These are phyloP conservation scores for Vigna nakashimae DNA, from an alignment of 306 rosid genomes.

Conservation along the genomic window DNA sequence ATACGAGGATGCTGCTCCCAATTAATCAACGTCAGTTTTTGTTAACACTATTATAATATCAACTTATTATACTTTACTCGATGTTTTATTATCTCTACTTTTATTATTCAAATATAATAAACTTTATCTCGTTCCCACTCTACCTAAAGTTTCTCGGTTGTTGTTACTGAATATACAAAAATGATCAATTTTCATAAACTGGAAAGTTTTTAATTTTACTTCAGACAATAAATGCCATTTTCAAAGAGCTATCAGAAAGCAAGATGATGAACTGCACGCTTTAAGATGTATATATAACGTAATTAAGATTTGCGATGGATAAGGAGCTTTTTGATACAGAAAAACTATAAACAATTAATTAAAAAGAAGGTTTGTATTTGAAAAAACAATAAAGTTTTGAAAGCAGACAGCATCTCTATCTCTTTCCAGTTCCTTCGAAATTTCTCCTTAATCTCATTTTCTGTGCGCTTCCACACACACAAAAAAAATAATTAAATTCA, in stretches of 20 bases:
- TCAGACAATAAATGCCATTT: background rate
- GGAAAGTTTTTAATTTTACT: background rate
- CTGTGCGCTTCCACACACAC: too few species aligned
- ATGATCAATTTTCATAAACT: background rate
- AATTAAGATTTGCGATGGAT: too few species aligned
- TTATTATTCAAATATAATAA: background rate
- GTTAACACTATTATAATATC: background rate
- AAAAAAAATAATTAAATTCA: too few species aligned
- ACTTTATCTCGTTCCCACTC: background rate
- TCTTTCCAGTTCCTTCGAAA: too few species aligned
- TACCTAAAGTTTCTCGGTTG: background rate
- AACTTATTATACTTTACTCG: background rate
- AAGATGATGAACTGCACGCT: background rate
- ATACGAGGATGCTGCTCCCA: background rate
- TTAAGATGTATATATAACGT: too few species aligned
- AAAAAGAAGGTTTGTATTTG: too few species aligned
- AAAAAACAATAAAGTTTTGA: too few species aligned
- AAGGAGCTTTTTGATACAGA: too few species aligned
- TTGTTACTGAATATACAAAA: background rate
- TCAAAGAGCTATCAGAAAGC: background rate
- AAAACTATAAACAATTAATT: too few species aligned
- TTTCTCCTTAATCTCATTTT: too few species aligned
- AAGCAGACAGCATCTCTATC: too few species aligned
- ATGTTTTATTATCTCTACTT: background rate
- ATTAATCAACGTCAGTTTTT: background rate